These are phyloP conservation scores for Hyaloraphidium curvatum DNA, from an alignment of 192 early-diverging fungal species.

Conservation along the genomic window DNA sequence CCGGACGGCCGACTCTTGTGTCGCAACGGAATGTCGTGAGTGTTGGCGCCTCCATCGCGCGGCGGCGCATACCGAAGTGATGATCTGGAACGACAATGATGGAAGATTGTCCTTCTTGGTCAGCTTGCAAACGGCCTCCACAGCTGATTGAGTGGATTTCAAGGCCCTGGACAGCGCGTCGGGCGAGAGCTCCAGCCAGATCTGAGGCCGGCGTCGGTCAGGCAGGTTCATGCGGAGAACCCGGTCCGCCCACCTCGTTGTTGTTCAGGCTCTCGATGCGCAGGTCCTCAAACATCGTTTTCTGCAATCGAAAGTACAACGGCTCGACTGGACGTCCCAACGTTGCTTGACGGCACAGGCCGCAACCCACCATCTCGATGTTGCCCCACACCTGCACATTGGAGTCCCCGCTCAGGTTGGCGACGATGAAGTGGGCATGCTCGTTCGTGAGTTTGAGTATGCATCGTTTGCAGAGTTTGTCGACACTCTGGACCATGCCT, in stretches of 20 bases:
- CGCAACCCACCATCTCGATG: slow-evolving; percentile 14
- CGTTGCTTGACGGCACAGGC: no score
- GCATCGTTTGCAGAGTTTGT: slow-evolving; percentile 47
- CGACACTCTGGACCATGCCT: slow-evolving; percentile 41
- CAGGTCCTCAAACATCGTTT: slow-evolving; percentile 48
- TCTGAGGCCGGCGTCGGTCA: no score
- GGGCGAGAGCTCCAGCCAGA: slow-evolving; percentile 43
- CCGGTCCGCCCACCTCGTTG: no score
- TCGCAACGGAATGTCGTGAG: no score
- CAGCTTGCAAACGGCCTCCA: slow-evolving; percentile 33
- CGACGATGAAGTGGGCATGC: slow-evolving; percentile 42
- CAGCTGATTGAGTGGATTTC: slow-evolving; percentile 30
- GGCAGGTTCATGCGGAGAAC: no score
- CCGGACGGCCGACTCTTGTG: no score
- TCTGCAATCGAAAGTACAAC: slow-evolving; percentile 7
- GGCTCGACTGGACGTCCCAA: no score
- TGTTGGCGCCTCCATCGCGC: no score
- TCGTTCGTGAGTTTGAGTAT: slow-evolving; percentile 42
- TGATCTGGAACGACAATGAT: slow-evolving; percentile 26
- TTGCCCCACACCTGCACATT: slow-evolving; percentile 44
- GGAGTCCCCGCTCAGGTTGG: slow-evolving; percentile 21
- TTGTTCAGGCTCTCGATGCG: slow-evolving; percentile 35
- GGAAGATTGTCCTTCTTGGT: slow-evolving; percentile 38
- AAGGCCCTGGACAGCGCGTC: slow-evolving; percentile 46
- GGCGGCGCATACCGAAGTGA: slow-evolving; percentile 17